Conservation (phyloP, 2,329 filamentous ascomycete species). For the Neofusicoccum sp. region DNA sequence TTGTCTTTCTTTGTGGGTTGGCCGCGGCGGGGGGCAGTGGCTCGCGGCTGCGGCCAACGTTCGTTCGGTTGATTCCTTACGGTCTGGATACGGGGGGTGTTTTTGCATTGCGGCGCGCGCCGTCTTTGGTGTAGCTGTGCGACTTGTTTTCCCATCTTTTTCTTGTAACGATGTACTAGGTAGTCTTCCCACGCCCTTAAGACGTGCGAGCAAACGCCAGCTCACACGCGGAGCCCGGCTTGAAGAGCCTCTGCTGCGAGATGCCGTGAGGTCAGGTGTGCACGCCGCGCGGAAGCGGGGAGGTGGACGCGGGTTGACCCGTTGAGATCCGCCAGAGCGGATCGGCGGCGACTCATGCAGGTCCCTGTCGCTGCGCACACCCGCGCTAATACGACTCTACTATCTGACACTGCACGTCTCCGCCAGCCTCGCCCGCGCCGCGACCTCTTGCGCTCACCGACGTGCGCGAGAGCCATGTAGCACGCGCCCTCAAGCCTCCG, state of each 20-base stretch:
- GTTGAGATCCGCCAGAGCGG: conserved; percentile 8
- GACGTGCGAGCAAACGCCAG: not conserved
- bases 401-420: conserved; percentile 12
- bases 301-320: conserved; percentile 7
- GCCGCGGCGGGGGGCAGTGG: not conserved
- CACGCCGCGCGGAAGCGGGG: not conserved
- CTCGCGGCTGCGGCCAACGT: too few species aligned
- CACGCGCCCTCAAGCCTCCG: not conserved
- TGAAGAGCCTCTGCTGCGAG: not conserved
- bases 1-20: not conserved
- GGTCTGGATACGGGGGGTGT: conserved; percentile 11
- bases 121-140: conserved; percentile 3
- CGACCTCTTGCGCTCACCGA: not conserved
- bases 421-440: not conserved
- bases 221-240: not conserved
- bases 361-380: conserved; percentile 8
- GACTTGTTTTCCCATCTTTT: conserved; percentile 3
- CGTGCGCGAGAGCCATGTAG: conserved; percentile 16
- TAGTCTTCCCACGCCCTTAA: not conserved
- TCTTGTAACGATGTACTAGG: conserved; percentile 16
- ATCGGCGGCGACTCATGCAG: conserved; percentile 17
- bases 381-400: conserved; percentile 11
- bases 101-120: conserved; percentile 10
- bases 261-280: not conserved
- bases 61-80: not conserved